phyloP scores from a whole-genome alignment of 306 rosid species.

The Biancaea sappan region DNA sequence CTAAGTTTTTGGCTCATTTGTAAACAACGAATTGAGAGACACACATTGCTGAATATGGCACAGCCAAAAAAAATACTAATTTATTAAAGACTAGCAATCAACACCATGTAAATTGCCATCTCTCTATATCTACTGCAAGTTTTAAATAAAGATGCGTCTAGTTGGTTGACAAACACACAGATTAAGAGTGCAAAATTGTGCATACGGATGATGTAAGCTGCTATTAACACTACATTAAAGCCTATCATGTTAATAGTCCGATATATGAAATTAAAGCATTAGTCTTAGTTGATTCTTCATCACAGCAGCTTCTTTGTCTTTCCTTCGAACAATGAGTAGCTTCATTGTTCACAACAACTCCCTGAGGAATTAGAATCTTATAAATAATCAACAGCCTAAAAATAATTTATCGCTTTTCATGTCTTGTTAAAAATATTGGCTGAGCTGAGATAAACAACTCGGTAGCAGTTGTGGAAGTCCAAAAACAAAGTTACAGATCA shows the following conservation, averaged over 20 bases:
- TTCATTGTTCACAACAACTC: conserved; percentile 48
- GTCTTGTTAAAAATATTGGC: conserved; percentile 10
- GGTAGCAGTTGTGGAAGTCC: conserved; percentile 29
- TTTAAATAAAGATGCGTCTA: conserved; percentile 13
- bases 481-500: neutral
- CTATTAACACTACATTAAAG: too few species aligned
- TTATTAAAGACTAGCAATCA: neutral
- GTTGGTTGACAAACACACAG: neutral
- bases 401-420: conserved; percentile 18
- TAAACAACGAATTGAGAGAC: neutral
- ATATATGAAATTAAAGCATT: conserved; percentile 37
- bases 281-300: conserved; percentile 41
- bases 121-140: neutral
- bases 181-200: neutral
- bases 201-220: too few species aligned
- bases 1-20: neutral
- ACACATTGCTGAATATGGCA: neutral
- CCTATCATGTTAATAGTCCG: conserved; percentile 26
- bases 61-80: neutral
- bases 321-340: conserved; percentile 52
- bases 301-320: conserved; percentile 46
- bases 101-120: neutral
- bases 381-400: conserved; percentile 18
- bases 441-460: conserved; percentile 15
- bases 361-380: conserved; percentile 44